Evolutionary conservation across 176 grass and related monocot species (phyloP).

Genomic region (Cenchrus purpureus): DNA sequence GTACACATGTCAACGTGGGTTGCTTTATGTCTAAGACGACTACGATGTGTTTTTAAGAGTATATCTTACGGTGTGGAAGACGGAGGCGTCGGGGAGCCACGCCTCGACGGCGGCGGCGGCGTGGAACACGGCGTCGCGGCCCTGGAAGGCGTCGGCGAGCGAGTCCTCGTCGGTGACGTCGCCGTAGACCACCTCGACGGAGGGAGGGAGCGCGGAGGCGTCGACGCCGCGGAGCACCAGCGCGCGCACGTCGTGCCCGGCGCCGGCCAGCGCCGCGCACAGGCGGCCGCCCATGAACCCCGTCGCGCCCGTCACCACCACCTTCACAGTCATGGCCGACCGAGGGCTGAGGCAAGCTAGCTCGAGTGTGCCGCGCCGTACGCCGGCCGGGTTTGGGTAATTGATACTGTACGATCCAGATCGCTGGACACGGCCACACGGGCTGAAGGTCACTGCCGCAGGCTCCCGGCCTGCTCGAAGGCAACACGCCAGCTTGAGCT

Average conservation of each 20-base stretch:
- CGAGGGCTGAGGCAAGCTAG: not conserved
- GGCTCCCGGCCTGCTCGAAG: not conserved
- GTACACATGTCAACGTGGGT: no score
- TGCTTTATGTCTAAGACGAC: no score
- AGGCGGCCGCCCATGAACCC: conserved; percentile 76
- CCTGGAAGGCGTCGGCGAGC: conserved; percentile 63
- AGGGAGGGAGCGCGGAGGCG: conserved; percentile 44
- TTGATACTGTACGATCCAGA: not conserved
- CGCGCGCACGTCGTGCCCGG: conserved; percentile 68
- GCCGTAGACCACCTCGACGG: conserved; percentile 69
- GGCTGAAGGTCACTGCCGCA: no score
- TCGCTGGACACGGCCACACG: not conserved
- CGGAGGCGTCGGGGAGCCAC: conserved; percentile 84
- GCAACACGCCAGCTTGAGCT: not conserved
- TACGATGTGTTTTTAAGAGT: no score
- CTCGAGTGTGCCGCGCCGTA: not conserved
- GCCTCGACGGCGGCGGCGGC: conserved; percentile 73
- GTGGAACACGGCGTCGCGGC: conserved; percentile 75
- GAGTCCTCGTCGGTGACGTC: conserved; percentile 81
- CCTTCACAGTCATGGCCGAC: conserved; percentile 34
- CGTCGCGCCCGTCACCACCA: conserved; percentile 79
- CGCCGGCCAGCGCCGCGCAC: conserved; percentile 60
- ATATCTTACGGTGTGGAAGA: conserved; percentile 41
- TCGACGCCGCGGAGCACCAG: conserved; percentile 69
- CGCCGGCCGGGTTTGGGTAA: not conserved